Percentiles rank a stretch among this genome's conserved stretches.
These are phyloP conservation scores for Acorus calamus DNA, from an alignment of 106 monocot genomes.

Conservation along the genomic window DNA sequence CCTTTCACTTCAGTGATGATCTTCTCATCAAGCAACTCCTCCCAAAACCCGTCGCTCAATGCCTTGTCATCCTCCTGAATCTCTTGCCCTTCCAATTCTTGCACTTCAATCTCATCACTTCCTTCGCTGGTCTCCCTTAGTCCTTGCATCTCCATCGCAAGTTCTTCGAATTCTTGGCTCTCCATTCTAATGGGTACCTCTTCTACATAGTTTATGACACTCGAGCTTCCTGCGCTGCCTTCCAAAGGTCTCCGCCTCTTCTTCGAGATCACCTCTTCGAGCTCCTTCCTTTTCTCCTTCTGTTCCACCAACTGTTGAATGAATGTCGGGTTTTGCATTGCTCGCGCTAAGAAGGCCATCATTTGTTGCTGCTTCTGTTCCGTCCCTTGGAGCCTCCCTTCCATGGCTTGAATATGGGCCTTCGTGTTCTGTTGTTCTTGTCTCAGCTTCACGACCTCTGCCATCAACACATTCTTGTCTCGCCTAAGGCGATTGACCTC, in stretches of 20 bases:
- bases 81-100: neutral
- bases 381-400: constrained; percentile 45
- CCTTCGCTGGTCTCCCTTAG: neutral
- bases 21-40: constrained; percentile 35
- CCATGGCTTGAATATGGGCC: constrained; percentile 44
- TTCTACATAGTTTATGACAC: neutral
- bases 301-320: constrained; percentile 40
- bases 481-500: constrained; percentile 57
- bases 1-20: constrained; percentile 1
- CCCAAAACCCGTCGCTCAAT: constrained; percentile 40
- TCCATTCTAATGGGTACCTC: constrained; percentile 1
- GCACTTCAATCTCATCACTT: neutral
- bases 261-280: constrained; percentile 48
- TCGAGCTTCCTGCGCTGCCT: neutral
- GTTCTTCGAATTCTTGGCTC: neutral
- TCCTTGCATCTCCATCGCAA: constrained; percentile 25
- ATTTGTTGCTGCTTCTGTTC: constrained; percentile 78
- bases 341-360: constrained; percentile 69
- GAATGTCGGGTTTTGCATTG: constrained; percentile 71
- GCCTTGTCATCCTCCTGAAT: constrained; percentile 9
- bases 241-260: constrained; percentile 42
- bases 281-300: constrained; percentile 36
- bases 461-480: constrained; percentile 70
- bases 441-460: constrained; percentile 75
- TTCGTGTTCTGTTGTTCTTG: constrained; percentile 64